Evolutionary conservation across 768 basidiomycete species (phyloP).

Genomic region (Serpula lacrymans): DNA sequence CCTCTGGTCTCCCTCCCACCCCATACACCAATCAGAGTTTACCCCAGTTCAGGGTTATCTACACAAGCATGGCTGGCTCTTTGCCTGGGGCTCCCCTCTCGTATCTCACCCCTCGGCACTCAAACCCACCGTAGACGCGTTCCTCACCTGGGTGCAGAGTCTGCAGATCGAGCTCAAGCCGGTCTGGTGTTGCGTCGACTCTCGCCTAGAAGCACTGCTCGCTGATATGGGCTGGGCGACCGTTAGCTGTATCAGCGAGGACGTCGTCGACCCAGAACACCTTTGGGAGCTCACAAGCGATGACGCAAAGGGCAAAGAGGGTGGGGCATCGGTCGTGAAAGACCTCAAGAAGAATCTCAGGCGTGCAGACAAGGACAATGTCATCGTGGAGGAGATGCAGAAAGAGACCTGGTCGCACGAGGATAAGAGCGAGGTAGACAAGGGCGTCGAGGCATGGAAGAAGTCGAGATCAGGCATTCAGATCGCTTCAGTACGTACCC

Average conservation of each 20-base stretch:
- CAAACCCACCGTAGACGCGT: slow-evolving; percentile 33
- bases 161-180: slow-evolving; percentile 49
- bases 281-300: slow-evolving; percentile 37
- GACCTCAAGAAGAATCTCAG: slow-evolving; percentile 61
- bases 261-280: slow-evolving; percentile 49
- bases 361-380: slow-evolving; percentile 51
- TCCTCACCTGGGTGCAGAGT: slow-evolving; percentile 39
- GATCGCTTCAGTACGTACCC: slow-evolving; percentile 41
- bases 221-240: slow-evolving; percentile 54
- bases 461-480: slow-evolving; percentile 51
- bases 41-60: slow-evolving; percentile 60
- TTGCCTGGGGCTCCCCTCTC: slow-evolving; percentile 66
- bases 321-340: slow-evolving; percentile 41
- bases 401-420: slow-evolving; percentile 38
- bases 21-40: slow-evolving; percentile 33
- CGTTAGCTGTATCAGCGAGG: slow-evolving; percentile 62
- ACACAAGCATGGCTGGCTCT: slow-evolving; percentile 46
- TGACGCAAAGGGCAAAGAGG: slow-evolving; percentile 33
- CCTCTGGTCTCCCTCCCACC: slow-evolving; percentile 39
- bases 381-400: slow-evolving; percentile 45
- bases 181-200: slow-evolving; percentile 60
- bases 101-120: slow-evolving; percentile 39
- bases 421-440: slow-evolving; percentile 44
- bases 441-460: slow-evolving; percentile 57
- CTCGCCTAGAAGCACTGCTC: slow-evolving; percentile 48